A percentile compares a stretch with the other conserved stretches of the same genome.
Conservation (phyloP, 192 early-diverging fungal species). For the Backusella tarrabulga region DNA sequence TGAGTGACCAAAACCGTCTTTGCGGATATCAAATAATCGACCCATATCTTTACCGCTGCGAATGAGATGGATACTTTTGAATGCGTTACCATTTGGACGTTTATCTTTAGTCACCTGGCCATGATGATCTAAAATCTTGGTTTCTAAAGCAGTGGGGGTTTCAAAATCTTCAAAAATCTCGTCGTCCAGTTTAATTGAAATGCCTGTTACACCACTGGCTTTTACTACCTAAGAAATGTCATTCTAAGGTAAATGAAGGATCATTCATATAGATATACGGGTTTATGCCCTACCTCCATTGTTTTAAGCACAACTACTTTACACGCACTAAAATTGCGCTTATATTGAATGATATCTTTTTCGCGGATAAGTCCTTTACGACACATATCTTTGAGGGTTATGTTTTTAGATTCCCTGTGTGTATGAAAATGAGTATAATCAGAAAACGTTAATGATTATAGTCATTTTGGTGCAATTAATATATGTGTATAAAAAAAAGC, state of each 20-base stretch:
- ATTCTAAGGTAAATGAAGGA: not conserved
- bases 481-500: not conserved
- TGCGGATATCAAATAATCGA: constrained; percentile 40
- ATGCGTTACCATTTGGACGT: constrained; percentile 50
- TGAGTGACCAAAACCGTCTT: constrained; percentile 30
- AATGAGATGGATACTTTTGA: constrained; percentile 41
- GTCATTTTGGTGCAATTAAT: not conserved
- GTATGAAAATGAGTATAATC: not conserved
- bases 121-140: constrained; percentile 41
- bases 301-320: constrained; percentile 36
- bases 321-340: constrained; percentile 40
- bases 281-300: constrained; percentile 29
- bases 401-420: constrained; percentile 38
- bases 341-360: constrained; percentile 36
- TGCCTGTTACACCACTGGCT: constrained; percentile 28
- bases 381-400: constrained; percentile 44
- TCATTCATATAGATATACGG: not conserved
- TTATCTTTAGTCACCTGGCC: constrained; percentile 38
- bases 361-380: constrained; percentile 35
- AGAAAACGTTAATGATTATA: not conserved
- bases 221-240: constrained; percentile 29
- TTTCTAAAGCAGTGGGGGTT: constrained; percentile 44
- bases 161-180: constrained; percentile 40
- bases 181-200: constrained; percentile 33
- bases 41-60: constrained; percentile 35